phyloP scores from a whole-genome alignment of 495 filamentous ascomycete genomes.

The Articulospora tetracladia region DNA sequence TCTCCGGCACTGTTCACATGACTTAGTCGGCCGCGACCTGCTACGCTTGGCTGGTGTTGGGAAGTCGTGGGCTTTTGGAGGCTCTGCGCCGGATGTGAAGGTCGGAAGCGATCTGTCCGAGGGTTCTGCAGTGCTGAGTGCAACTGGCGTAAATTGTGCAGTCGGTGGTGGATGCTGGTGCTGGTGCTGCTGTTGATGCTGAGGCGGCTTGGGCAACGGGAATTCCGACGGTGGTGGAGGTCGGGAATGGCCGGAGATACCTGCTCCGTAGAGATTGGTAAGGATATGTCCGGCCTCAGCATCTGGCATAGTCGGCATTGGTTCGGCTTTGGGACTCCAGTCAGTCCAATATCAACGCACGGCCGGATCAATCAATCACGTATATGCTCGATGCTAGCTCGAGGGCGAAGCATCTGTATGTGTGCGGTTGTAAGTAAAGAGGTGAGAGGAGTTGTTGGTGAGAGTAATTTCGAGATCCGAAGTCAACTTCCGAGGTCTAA shows the following conservation, averaged over 20 bases:
- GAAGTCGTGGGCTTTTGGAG: not conserved
- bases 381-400: no score
- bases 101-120: not conserved
- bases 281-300: conserved; percentile 14
- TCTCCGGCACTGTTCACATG: conserved; percentile 18
- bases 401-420: no score
- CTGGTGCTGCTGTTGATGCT: not conserved
- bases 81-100: not conserved
- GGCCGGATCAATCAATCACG: not conserved
- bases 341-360: not conserved
- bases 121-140: not conserved
- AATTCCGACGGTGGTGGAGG: not conserved
- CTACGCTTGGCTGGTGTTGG: not conserved
- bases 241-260: not conserved
- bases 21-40: conserved; percentile 9
- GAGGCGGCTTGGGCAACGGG: not conserved
- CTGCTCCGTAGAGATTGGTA: conserved; percentile 5
- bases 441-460: not conserved
- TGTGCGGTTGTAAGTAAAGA: not conserved
- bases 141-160: not conserved
- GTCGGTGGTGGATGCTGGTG: not conserved
- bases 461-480: not conserved
- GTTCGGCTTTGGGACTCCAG: not conserved
- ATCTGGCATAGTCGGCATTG: conserved; percentile 7
- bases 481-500: not conserved